These are phyloP conservation scores for Phytophthora pisi DNA, from an alignment of 352 stramenopile genomes.

Conservation along the genomic window DNA sequence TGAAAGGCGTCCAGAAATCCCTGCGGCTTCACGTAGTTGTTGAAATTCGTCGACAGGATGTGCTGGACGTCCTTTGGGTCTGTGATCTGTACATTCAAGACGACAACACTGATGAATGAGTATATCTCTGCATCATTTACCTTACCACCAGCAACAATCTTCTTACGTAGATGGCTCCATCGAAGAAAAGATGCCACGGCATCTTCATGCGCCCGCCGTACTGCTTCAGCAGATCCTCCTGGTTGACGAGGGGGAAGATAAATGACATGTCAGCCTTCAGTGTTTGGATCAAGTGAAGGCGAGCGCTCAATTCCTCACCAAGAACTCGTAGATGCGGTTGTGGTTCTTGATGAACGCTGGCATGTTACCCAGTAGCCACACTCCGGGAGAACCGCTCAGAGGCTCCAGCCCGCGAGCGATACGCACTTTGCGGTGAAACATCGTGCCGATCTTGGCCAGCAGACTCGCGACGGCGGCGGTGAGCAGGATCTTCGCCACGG, in stretches of 20 bases:
- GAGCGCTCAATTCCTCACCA: constrained; percentile 24
- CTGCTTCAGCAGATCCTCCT: constrained; percentile 49
- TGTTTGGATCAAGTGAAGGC: neutral
- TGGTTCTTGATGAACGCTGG: constrained; percentile 57
- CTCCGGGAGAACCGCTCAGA: constrained; percentile 45
- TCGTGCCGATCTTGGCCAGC: constrained; percentile 17
- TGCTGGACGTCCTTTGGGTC: constrained; percentile 70
- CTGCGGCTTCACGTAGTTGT: constrained; percentile 79
- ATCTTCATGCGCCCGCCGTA: constrained; percentile 64
- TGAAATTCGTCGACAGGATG: constrained; percentile 64
- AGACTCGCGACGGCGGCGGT: constrained; percentile 3
- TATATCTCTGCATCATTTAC: neutral
- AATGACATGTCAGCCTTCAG: neutral
- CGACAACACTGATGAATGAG: neutral
- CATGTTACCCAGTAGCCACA: constrained; percentile 60
- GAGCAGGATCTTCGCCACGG: constrained; percentile 18
- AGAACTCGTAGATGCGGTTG: constrained; percentile 62
- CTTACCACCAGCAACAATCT: neutral
- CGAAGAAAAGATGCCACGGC: constrained; percentile 71
- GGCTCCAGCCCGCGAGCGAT: constrained; percentile 56
- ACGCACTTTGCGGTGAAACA: constrained; percentile 53
- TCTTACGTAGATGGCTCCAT: constrained; percentile 61
- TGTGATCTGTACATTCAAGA: constrained; percentile 29
- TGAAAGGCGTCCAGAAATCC: constrained; percentile 70
- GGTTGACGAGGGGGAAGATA: neutral